Evolutionary conservation across 768 basidiomycete genomes (phyloP).

Genomic region (Suillus ampliporus): DNA sequence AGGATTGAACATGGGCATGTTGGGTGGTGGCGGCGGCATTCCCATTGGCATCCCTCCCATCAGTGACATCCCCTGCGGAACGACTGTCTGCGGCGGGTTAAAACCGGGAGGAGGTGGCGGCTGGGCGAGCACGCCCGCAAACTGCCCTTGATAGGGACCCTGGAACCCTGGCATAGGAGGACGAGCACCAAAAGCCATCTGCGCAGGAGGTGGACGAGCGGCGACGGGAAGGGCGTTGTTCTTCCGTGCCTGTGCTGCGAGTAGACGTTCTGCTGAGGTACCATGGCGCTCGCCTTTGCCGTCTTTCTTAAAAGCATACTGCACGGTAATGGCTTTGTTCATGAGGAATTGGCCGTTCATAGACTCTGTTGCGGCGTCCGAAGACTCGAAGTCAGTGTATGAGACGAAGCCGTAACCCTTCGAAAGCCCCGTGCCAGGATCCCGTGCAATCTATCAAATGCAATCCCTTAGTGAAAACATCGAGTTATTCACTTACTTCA

Average conservation of each 20-base stretch:
- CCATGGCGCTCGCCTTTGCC: constrained; percentile 98
- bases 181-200: constrained; percentile 65
- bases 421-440: constrained; percentile 80
- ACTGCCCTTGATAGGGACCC: constrained; percentile 89
- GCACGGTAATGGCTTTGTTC: constrained; percentile 97
- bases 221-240: constrained; percentile 88
- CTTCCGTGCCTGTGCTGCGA: constrained; percentile 94
- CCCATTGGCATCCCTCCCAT: constrained; percentile 44
- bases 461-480: constrained; percentile 7
- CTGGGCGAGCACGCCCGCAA: constrained; percentile 84
- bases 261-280: constrained; percentile 92
- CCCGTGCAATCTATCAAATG: constrained; percentile 79
- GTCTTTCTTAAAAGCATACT: constrained; percentile 99
- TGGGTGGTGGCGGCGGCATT: constrained; percentile 42
- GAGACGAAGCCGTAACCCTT: constrained; percentile 98
- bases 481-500: background rate
- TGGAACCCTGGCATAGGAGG: constrained; percentile 75
- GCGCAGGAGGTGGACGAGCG: constrained; percentile 74
- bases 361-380: constrained; percentile 93
- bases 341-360: constrained; percentile 98
- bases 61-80: constrained; percentile 48
- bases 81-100: constrained; percentile 70
- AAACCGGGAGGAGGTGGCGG: constrained; percentile 86
- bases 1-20: constrained; percentile 52
- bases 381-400: constrained; percentile 96